These are phyloP conservation scores for Amanita subjunquillea DNA, from an alignment of 768 basidiomycete genomes.

Conservation along the genomic window DNA sequence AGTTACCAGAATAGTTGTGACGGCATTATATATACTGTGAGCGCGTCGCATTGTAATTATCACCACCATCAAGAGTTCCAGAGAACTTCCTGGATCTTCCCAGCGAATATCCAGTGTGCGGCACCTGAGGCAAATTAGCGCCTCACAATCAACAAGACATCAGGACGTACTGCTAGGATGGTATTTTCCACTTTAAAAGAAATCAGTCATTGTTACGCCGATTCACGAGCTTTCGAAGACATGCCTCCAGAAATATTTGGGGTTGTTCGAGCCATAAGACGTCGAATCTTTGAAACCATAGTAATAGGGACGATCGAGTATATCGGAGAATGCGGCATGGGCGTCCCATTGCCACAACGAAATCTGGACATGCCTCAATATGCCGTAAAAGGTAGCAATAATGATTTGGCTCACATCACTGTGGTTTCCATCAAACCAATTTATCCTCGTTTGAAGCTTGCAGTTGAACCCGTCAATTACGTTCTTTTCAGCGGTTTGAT, in stretches of 20 bases:
- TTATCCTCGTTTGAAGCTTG: conserved; percentile 31
- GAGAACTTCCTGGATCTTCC: conserved; percentile 18
- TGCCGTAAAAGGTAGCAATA: not conserved
- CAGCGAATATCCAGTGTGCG: conserved; percentile 28
- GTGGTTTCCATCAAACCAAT: conserved; percentile 31
- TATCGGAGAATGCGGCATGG: conserved; percentile 34
- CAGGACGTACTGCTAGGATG: conserved; percentile 38
- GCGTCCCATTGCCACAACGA: conserved; percentile 42
- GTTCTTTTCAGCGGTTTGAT: conserved; percentile 28
- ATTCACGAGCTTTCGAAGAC: conserved; percentile 8
- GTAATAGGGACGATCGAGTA: conserved; percentile 35
- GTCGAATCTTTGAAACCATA: conserved; percentile 49
- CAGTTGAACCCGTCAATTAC: conserved; percentile 44
- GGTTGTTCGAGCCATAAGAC: conserved; percentile 25
- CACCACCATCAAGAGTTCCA: conserved; percentile 19
- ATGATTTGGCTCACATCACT: conserved; percentile 27
- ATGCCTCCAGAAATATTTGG: conserved; percentile 47
- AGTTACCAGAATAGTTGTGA: not conserved
- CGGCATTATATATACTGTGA: not conserved
- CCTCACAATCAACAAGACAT: not conserved
- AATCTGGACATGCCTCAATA: conserved; percentile 21
- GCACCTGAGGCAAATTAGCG: conserved; percentile 16
- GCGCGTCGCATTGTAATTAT: not conserved
- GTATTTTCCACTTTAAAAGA: conserved; percentile 33
- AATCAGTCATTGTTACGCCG: not conserved